Evolutionary conservation across 768 basidiomycete genomes (phyloP), one percentile per base, ranked within the genome.

Genomic region (Phallus indusiatus): DNA sequence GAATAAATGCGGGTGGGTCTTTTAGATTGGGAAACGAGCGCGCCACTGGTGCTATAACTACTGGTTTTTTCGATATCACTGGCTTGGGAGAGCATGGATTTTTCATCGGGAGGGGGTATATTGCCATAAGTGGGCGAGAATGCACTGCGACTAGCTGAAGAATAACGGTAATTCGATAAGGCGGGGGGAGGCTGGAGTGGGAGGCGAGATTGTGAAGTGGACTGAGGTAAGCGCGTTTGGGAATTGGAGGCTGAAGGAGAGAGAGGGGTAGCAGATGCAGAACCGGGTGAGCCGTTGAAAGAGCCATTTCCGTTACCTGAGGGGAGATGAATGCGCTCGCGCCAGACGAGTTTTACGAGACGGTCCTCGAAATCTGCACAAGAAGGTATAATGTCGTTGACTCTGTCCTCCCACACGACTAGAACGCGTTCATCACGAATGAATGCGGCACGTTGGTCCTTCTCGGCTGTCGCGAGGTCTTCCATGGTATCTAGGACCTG

Each of bases 391-490:
- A 94, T 87, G 63, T 77, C 78, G 67, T 91, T 88, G 49, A 92
- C 76, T 0, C 81, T 79, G 67, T 91, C 87, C 18, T 86, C 83
- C 90, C 90, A 94, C 62, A 93, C 83, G 61, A 93, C 80, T 56
- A 94, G 78, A 17, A 88, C 86, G 42, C 87, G 81, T 68, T 93
- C 91, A 68, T 91, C 86, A 50, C 90, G 81, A 66, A 91, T 83
- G 68, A 94, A 94, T 0, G 91, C 90, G 17, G 77, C 79, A 61
- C 71, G 74, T 67, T 79, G 78, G 64, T 78, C 76, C 70, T 77
- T 78, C 59, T 79, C 74, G 18, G 78, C 72, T 55, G 83, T 79
- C 5, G 88, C 86, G 42, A 94, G 82, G 67, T 81, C 76, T 59
- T 82, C 72, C 76, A 94, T 85, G 21, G 86, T 85, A 65, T 91